Evolutionary conservation across 2,329 filamentous ascomycete species (phyloP).

Genomic region (Colletotrichum noveboracense): DNA sequence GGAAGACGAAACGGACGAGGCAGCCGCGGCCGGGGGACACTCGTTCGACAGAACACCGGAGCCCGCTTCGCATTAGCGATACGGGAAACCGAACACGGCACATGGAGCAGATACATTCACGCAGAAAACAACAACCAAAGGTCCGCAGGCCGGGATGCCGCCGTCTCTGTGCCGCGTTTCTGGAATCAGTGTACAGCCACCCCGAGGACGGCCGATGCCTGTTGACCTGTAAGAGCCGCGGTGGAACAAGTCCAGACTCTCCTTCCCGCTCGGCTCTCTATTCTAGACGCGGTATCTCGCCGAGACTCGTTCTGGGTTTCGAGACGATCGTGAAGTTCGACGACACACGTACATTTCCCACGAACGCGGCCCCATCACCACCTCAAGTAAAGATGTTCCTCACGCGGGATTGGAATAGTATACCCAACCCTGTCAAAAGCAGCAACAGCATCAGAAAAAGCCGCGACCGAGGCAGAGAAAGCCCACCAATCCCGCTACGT

Average conservation of each 20-base stretch:
- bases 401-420: not conserved
- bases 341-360: not conserved
- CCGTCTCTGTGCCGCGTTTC: not conserved
- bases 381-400: not conserved
- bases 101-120: not conserved
- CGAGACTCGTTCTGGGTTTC: not conserved
- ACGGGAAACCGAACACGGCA: not conserved
- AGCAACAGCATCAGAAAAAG: not conserved
- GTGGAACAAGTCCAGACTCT: not conserved
- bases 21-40: not conserved
- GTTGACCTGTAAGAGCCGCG: not conserved
- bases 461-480: not conserved
- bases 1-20: conserved; percentile 4
- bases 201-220: not conserved
- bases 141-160: not conserved
- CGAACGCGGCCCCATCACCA: not conserved
- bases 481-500: not conserved
- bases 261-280: not conserved
- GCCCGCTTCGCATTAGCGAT: not conserved
- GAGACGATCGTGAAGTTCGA: not conserved
- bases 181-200: not conserved
- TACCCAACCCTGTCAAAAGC: not conserved
- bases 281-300: not conserved
- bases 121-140: not conserved
- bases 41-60: not conserved